Evolutionary conservation across 768 basidiomycete species (phyloP), one percentile per base, ranked within the genome.

Genomic region (Lentinus tigrinus): DNA sequence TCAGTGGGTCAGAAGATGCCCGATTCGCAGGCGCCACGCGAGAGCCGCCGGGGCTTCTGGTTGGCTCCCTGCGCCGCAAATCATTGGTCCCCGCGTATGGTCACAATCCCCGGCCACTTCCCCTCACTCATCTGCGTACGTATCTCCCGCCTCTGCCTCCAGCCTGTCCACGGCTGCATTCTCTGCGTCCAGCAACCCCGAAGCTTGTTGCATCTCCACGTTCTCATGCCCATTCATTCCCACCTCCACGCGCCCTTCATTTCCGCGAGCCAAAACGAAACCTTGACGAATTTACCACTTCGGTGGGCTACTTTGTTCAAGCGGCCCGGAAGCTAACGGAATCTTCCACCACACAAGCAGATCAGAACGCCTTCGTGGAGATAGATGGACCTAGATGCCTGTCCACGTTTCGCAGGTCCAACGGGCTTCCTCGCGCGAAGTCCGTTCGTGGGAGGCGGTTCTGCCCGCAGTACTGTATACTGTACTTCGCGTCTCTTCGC

Each of bases 221-320:
- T 54, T 59, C 58, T 54, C 58, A 59, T 49, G 52, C 43, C n/a
- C 58, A 54, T 54, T 54, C 28, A 54, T 1, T 43, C 28, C 8
- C 9, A 9, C 21, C 34, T 23, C 52, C 14, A 19, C 47, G 14
- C 48, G 38, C 38, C 21, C 3, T 60, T 54, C 58, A 23, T 24
- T 36, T 17, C 14, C 19, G 40, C n/a, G 37, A 51, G 34, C 23
- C 14, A 34, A 37, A 17, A 4, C 38, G 36, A 40, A 47, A 21
- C 19, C 36, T 49, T 43, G 39, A 27, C 38, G 34, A 39, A 27
- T 31, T 42, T 46, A 44, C 60, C 55, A n/a, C 50, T 52, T 61
- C 43, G 24, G 55, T 21, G 36, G 47, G 40, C 42, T 57, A 21
- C 58, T 44, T 60, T 60, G 54, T 60, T 60, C 48, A 55, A 9